Conservation (phyloP, 176 grass and related monocot species). For the Phoenix roebelenii region DNA sequence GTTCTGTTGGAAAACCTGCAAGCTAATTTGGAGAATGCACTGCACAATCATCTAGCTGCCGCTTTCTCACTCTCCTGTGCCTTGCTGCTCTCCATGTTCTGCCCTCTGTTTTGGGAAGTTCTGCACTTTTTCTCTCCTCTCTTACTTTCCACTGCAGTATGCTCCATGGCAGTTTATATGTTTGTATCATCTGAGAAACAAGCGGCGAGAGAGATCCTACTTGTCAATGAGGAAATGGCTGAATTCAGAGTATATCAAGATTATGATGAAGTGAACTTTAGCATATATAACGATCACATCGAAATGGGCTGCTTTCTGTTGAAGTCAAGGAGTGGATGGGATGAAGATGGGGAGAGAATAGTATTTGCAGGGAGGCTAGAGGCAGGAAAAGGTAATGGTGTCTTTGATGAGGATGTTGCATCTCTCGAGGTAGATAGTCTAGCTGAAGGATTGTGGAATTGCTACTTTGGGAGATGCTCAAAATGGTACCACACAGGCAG, state of each 20-base stretch:
- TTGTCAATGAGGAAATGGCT: constrained; percentile 19
- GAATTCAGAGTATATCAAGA: constrained; percentile 32
- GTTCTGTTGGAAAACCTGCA: constrained; percentile 9
- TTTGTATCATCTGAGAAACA: constrained; percentile 18
- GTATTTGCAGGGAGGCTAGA: constrained; percentile 36
- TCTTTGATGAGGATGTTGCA: constrained; percentile 32
- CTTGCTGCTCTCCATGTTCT: not conserved
- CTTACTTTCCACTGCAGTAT: constrained; percentile 34
- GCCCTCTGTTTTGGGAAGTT: constrained; percentile 11
- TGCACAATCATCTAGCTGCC: not conserved
- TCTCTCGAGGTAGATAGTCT: constrained; percentile 37
- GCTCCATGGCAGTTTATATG: constrained; percentile 27
- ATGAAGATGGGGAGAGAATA: constrained; percentile 36
- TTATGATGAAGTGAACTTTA: constrained; percentile 38
- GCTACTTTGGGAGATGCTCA: constrained; percentile 48
- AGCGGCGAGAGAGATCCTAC: constrained; percentile 28
- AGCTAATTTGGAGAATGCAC: not conserved
- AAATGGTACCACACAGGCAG: constrained; percentile 34
- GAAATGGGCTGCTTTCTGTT: constrained; percentile 38
- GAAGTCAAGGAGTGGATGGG: not conserved
- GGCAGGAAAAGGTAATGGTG: not conserved
- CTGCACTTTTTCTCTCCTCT: constrained; percentile 45
- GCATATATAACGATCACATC: constrained; percentile 12
- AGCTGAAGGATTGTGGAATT: constrained; percentile 42
- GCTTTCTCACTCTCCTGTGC: not conserved